phyloP scores from a whole-genome alignment of 148 eudicot species.

The Chenopodium formosanum region DNA sequence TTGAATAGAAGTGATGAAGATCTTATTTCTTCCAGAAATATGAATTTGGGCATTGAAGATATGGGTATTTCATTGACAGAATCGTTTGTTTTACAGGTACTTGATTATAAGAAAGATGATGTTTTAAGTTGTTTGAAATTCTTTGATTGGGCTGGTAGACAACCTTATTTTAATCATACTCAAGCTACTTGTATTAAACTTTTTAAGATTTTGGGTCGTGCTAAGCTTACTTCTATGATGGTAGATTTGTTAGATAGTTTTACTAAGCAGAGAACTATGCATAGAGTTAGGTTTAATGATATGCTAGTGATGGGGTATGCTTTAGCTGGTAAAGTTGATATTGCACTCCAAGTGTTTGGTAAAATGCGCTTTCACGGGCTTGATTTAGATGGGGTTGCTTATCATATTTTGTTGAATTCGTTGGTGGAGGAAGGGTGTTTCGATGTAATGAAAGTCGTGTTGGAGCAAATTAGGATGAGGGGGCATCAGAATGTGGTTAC shows the following conservation, averaged over 20 bases:
- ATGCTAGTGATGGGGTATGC: slow-evolving; percentile 86
- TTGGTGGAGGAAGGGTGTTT: slow-evolving; percentile 55
- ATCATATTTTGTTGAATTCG: slow-evolving; percentile 67
- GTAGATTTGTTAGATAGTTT: slow-evolving; percentile 45
- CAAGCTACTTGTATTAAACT: slow-evolving; percentile 50
- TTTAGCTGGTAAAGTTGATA: slow-evolving; percentile 66
- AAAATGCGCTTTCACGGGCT: slow-evolving; percentile 70
- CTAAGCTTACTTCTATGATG: slow-evolving; percentile 51
- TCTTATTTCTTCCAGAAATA: background rate
- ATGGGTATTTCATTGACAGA: slow-evolving; percentile 43
- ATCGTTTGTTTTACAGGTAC: slow-evolving; percentile 44
- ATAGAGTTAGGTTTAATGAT: slow-evolving; percentile 37
- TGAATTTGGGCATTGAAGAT: slow-evolving; percentile 33
- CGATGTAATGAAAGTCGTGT: slow-evolving; percentile 49
- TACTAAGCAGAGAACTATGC: slow-evolving; percentile 19
- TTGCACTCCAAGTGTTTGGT: slow-evolving; percentile 69
- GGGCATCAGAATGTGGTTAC: slow-evolving; percentile 49
- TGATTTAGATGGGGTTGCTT: slow-evolving; percentile 53
- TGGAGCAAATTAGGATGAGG: slow-evolving; percentile 49
- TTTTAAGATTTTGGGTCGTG: slow-evolving; percentile 56
- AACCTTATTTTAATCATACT: slow-evolving; percentile 57
- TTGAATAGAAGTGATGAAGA: slow-evolving; percentile 25
- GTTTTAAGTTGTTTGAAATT: slow-evolving; percentile 66
- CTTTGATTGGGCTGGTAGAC: slow-evolving; percentile 89
- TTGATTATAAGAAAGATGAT: slow-evolving; percentile 40